Conservation (phyloP, 768 basidiomycete genomes). For the Auriscalpium vulgare region DNA sequence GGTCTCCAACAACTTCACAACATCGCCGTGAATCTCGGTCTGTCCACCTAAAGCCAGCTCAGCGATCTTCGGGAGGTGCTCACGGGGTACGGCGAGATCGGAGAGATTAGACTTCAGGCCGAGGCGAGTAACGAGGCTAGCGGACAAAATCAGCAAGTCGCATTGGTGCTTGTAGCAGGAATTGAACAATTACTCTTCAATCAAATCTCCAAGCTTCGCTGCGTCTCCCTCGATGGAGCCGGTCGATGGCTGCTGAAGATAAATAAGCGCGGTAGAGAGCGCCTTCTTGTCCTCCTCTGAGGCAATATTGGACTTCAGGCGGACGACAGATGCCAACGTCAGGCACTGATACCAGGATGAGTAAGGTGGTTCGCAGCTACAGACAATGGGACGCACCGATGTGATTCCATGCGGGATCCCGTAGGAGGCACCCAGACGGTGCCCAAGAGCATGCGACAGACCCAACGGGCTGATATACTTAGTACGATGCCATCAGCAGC, state of each 20-base stretch:
- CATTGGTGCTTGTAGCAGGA: too few species aligned
- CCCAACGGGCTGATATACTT: slow-evolving; percentile 45
- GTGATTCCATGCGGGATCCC: slow-evolving; percentile 78
- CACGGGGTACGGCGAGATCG: slow-evolving; percentile 56
- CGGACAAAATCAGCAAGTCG: not conserved
- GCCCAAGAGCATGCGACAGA: slow-evolving; percentile 68
- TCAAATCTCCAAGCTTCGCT: slow-evolving; percentile 40
- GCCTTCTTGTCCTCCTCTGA: slow-evolving; percentile 55
- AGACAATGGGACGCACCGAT: slow-evolving; percentile 41
- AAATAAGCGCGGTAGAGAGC: slow-evolving; percentile 49
- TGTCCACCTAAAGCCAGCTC: slow-evolving; percentile 35
- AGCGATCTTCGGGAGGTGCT: slow-evolving; percentile 48
- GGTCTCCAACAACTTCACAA: slow-evolving; percentile 42
- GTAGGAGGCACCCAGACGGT: slow-evolving; percentile 66
- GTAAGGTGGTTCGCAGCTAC: not conserved
- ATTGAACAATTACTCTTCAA: slow-evolving; percentile 38
- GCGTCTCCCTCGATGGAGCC: slow-evolving; percentile 62
- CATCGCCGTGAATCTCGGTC: slow-evolving; percentile 31
- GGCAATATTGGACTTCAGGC: slow-evolving; percentile 47
- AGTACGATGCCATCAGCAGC: not conserved
- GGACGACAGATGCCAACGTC: slow-evolving; percentile 59
- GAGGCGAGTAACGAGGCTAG: slow-evolving; percentile 51
- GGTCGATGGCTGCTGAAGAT: slow-evolving; percentile 51
- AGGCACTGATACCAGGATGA: slow-evolving; percentile 42
- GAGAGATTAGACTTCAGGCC: slow-evolving; percentile 50